These are phyloP conservation scores for Parastagonospora nodorum DNA, from an alignment of 2,329 filamentous ascomycete species.

Conservation along the genomic window DNA sequence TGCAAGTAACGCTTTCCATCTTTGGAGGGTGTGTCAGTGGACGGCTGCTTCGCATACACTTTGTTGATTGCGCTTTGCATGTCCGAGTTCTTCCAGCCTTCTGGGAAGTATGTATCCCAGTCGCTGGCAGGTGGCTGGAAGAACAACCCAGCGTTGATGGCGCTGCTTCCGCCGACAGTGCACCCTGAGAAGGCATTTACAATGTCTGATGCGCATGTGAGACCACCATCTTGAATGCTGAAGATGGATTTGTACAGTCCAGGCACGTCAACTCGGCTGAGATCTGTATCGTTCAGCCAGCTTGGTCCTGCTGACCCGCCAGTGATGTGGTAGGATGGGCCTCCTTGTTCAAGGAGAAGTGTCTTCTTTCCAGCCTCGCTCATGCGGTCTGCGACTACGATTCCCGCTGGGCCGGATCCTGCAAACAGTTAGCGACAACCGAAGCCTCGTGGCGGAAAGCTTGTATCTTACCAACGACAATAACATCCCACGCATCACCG, in stretches of 20 bases:
- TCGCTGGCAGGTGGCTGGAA: constrained; percentile 60
- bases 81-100: constrained; percentile 58
- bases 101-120: constrained; percentile 57
- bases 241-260: constrained; percentile 60
- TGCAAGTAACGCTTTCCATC: constrained; percentile 56
- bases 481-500: constrained; percentile 28
- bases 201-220: constrained; percentile 49
- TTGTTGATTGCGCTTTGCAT: constrained; percentile 54
- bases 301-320: constrained; percentile 54
- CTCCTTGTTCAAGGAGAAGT: constrained; percentile 59
- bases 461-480: constrained; percentile 19
- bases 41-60: constrained; percentile 53
- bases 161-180: constrained; percentile 58
- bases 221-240: constrained; percentile 40
- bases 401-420: constrained; percentile 58
- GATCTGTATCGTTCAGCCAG: constrained; percentile 55
- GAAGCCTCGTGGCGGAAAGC: background rate
- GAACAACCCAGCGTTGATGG: constrained; percentile 61
- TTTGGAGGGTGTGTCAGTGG: constrained; percentile 51
- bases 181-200: constrained; percentile 56
- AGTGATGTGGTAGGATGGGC: constrained; percentile 56
- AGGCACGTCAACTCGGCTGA: constrained; percentile 60
- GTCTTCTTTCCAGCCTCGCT: constrained; percentile 59
- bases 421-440: background rate
- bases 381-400: constrained; percentile 58